These are phyloP conservation scores for Tetramitus jugosus DNA, from an alignment of 208 protist species.

Conservation along the genomic window DNA sequence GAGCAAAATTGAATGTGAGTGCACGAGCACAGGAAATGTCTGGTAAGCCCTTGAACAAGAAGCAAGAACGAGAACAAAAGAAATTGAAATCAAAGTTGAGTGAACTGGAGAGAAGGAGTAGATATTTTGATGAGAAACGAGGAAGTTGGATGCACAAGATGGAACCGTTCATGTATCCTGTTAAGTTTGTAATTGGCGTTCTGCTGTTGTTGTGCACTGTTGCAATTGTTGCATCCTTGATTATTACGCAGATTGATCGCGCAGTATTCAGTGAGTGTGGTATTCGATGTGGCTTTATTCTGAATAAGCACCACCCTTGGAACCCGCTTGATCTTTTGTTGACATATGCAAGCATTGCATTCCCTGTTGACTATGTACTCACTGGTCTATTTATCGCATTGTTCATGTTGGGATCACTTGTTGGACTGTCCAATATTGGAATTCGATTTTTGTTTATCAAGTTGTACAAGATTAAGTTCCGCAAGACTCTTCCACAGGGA, in stretches of 20 bases:
- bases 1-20: background rate
- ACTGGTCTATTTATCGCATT: constrained; percentile 6
- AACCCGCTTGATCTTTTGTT: constrained; percentile 15
- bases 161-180: background rate
- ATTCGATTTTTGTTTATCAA: constrained; percentile 16
- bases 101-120: background rate
- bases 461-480: constrained; percentile 18
- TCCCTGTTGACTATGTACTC: constrained; percentile 23
- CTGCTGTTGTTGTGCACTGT: background rate
- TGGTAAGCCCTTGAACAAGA: background rate
- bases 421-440: constrained; percentile 18
- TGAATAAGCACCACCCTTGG: background rate
- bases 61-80: constrained; percentile 11
- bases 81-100: background rate
- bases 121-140: background rate
- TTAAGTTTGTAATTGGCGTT: background rate
- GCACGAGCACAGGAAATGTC: background rate
- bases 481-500: constrained; percentile 17
- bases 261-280: background rate
- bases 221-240: background rate
- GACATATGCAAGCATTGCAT: background rate
- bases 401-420: background rate
- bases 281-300: constrained; percentile 4
- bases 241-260: constrained; percentile 12
- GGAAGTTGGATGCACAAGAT: background rate